These are phyloP conservation scores for Aegilops bicornis DNA, from an alignment of 176 grass and related monocot genomes.

Conservation along the genomic window DNA sequence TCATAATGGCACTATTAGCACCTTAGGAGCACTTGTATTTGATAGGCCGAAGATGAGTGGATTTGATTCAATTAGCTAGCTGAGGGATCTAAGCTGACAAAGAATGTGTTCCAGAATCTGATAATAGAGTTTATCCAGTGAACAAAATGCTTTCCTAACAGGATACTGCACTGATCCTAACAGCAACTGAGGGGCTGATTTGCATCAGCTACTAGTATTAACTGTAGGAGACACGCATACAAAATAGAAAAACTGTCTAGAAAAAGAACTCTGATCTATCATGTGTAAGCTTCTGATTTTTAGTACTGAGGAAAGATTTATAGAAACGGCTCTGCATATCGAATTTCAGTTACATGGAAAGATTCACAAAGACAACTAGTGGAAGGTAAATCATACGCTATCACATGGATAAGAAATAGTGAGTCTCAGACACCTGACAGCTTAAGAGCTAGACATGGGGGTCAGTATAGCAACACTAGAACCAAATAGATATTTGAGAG, in stretches of 20 bases:
- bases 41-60: no score
- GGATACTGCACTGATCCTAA: no score
- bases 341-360: background rate
- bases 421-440: background rate
- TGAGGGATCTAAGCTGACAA: no score
- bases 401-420: slow-evolving; percentile 2
- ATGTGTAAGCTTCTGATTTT: background rate
- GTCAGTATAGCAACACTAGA: slow-evolving; percentile 36
- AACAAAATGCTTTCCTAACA: no score
- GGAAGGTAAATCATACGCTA: background rate
- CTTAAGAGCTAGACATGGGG: slow-evolving; percentile 12
- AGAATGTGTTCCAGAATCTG: no score
- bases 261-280: background rate
- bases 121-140: no score
- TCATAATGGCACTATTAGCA: no score
- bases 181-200: no score
- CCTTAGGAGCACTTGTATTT: no score
- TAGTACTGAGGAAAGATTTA: background rate
- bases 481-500: slow-evolving; percentile 16
- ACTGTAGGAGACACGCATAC: background rate
- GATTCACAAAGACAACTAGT: background rate
- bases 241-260: background rate
- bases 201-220: background rate
- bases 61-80: no score
- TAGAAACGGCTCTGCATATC: background rate